Evolutionary conservation across 2,329 filamentous ascomycete species (phyloP).

Genomic region (Fusarium fracticaudum): DNA sequence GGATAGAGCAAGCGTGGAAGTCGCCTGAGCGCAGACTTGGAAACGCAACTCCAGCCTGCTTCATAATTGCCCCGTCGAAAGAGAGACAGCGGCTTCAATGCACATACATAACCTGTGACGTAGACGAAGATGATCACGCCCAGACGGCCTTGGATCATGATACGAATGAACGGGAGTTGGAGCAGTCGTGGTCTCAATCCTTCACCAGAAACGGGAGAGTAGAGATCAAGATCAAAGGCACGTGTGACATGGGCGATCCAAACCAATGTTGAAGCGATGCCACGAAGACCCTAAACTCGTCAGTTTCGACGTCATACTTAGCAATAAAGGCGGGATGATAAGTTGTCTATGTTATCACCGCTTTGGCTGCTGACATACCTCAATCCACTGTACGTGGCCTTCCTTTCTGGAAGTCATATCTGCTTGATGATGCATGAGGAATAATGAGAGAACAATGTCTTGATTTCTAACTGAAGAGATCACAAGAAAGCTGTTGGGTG

Average conservation of each 20-base stretch:
- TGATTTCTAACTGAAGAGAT: too few relatives aligned
- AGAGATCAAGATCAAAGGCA: not conserved
- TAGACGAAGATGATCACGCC: not conserved
- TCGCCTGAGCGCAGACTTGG: not conserved
- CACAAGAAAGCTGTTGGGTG: accelerated
- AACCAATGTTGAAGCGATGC: not conserved
- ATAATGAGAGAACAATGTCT: too few relatives aligned
- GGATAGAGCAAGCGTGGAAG: not conserved
- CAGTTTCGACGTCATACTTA: not conserved
- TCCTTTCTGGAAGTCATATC: not conserved
- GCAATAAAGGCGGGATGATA: not conserved
- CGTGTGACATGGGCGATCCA: not conserved
- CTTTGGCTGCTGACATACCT: not conserved
- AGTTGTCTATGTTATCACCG: not conserved
- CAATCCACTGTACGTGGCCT: not conserved
- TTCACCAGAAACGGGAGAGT: not conserved
- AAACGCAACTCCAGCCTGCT: not conserved
- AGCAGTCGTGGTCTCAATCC: not conserved
- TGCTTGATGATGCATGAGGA: accelerated
- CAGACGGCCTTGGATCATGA: not conserved
- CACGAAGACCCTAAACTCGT: not conserved
- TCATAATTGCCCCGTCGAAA: not conserved
- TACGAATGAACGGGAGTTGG: not conserved
- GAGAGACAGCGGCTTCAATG: not conserved
- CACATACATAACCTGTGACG: not conserved